A percentile compares a stretch with the other conserved stretches of the same genome.
These are phyloP conservation scores for Magnaporthiopsis rhizophila DNA, from an alignment of 2,329 filamentous ascomycete species.

Conservation along the genomic window DNA sequence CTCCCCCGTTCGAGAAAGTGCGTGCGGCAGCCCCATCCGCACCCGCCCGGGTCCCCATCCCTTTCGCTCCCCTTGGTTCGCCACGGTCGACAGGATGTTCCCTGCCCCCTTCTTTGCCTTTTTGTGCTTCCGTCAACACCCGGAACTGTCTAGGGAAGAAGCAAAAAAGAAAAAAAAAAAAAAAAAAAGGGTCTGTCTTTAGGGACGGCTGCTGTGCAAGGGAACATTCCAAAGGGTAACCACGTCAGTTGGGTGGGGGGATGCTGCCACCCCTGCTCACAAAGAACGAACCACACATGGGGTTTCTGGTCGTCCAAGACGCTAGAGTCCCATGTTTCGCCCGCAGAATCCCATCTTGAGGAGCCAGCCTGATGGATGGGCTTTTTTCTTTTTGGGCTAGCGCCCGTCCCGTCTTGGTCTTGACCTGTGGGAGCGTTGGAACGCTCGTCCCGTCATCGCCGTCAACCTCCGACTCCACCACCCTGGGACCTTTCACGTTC, in stretches of 20 bases:
- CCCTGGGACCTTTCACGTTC: background rate
- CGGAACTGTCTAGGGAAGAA: no score
- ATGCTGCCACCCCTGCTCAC: no score
- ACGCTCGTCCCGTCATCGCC: background rate
- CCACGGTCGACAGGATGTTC: background rate
- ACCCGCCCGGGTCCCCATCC: no score
- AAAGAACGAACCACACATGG: background rate
- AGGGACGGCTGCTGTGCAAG: background rate
- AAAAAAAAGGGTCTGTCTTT: background rate
- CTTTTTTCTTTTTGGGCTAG: background rate
- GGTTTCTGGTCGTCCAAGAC: background rate
- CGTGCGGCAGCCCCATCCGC: no score
- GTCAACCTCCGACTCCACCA: background rate
- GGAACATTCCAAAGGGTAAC: background rate
- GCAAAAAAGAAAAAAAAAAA: no score
- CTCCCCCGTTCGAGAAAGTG: no score
- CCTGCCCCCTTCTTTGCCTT: background rate
- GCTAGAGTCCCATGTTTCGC: background rate
- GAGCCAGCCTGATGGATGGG: background rate
- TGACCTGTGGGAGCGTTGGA: background rate
- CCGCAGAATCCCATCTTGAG: background rate
- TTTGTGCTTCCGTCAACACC: background rate
- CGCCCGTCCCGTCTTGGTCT: background rate
- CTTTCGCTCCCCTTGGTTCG: background rate
- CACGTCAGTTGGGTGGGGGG: background rate